Evolutionary conservation across 2,329 filamentous ascomycete genomes (phyloP), one percentile per base, ranked within the genome.

Genomic region (Pseudodiploospora longispora): DNA sequence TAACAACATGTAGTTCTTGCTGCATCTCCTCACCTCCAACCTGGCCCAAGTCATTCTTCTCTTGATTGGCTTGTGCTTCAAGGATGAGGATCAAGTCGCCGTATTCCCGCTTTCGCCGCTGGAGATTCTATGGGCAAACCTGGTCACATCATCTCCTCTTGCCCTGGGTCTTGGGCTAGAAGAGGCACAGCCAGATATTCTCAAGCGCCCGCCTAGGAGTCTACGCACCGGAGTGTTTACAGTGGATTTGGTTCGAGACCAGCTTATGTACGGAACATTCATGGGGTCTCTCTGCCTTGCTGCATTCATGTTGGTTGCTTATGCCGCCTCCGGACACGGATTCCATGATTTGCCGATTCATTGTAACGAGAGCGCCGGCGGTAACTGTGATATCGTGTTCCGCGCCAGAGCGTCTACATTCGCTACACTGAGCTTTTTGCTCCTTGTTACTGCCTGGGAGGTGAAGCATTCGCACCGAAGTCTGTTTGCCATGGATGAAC

Each of bases 51-150:
- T 85, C 6, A 67, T 82, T 50, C 72, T 83, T 1, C 70, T 87
- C 9, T 71, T 87, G 12, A 76, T 87, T 42, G 83, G 81, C 40
- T 74, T 87, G 5, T 74, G 74, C 1, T 87, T 87, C 67, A 81
- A 82, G 60, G 83, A 87, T 54, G 52, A 50, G 0, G 59, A 69
- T 2, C 66, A 68, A 9, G 64, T 78, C 10, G 83, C 82, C 1
- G 78, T 87, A 10, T 87, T 86, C 56, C 83, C 83, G 0, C 69
- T 87, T 10, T 81, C 81, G 1, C 83, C 83, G 0, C 73, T 87
- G 4, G 82, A 87, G 57, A 85, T 87, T 55, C 74, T 87, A 30
- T 87, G 83, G 83, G 81, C 84, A 50, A 87, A 87, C 58, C 78
- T 87, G 56, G 75, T 87, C 42, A 87, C 83, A 2, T 85, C 80